Conservation (phyloP, 2,329 filamentous ascomycete species). For the Cladophialophora bantiana region DNA sequence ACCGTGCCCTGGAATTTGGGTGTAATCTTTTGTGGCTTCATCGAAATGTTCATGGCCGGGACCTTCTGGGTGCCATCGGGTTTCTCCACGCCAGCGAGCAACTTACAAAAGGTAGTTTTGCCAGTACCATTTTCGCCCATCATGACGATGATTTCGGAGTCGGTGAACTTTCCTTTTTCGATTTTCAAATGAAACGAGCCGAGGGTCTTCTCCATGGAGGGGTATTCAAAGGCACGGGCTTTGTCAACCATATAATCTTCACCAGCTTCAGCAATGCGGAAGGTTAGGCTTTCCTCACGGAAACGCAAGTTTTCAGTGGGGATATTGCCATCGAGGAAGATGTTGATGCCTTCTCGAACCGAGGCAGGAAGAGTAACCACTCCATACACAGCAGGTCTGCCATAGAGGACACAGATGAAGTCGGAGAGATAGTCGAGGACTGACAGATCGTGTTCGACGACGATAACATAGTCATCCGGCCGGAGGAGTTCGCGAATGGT, state of each 20-base stretch:
- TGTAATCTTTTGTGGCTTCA: slow-evolving; percentile 99
- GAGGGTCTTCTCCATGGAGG: slow-evolving; percentile 89
- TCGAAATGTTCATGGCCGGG: slow-evolving; percentile 94
- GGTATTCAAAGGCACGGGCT: slow-evolving; percentile 84
- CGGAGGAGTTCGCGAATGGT: slow-evolving; percentile 91
- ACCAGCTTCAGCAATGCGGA: slow-evolving; percentile 87
- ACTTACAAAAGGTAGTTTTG: slow-evolving; percentile 98
- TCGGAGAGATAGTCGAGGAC: slow-evolving; percentile 98
- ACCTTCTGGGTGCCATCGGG: slow-evolving; percentile 81
- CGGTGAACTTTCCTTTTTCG: slow-evolving; percentile 86
- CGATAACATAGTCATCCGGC: slow-evolving; percentile 93
- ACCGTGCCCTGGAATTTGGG: slow-evolving; percentile 98
- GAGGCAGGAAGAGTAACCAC: slow-evolving; percentile 95
- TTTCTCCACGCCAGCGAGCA: slow-evolving; percentile 91
- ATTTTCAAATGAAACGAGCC: slow-evolving; percentile 86
- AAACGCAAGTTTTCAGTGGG: slow-evolving; percentile 98
- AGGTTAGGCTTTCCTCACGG: slow-evolving; percentile 94
- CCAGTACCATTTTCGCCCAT: slow-evolving; percentile 99
- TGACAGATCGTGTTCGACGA: slow-evolving; percentile 98
- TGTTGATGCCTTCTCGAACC: slow-evolving; percentile 98
- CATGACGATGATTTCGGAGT: slow-evolving; percentile 99
- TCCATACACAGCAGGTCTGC: slow-evolving; percentile 93
- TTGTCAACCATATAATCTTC: slow-evolving; percentile 89
- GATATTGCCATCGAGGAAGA: slow-evolving; percentile 97
- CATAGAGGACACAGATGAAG: slow-evolving; percentile 97